A percentile compares a stretch with the other conserved stretches of the same genome.
Evolutionary conservation across 164 flowering plant species (phyloP).

Genomic region (Cinnamomum chago): DNA sequence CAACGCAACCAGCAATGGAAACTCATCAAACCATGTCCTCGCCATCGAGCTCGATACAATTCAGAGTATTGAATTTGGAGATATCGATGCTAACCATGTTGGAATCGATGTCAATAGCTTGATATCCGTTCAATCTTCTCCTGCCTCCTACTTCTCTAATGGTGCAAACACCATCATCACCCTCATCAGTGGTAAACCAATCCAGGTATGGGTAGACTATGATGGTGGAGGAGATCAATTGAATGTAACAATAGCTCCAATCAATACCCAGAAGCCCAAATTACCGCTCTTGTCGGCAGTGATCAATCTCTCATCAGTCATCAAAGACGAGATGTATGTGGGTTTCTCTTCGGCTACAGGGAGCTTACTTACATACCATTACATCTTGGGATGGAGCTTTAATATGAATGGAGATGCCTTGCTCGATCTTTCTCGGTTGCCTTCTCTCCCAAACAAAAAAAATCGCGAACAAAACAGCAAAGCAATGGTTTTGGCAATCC

Average conservation of each 20-base stretch:
- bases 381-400: conserved; percentile 61
- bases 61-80: conserved; percentile 2
- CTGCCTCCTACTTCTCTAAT: conserved; percentile 1
- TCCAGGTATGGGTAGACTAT: conserved; percentile 28
- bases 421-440: conserved; percentile 39
- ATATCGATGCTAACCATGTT: conserved; percentile 22
- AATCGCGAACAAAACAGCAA: conserved; percentile 5
- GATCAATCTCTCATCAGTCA: conserved; percentile 43
- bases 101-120: conserved; percentile 24
- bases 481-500: conserved; percentile 6
- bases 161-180: background rate
- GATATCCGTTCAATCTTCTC: conserved; percentile 4
- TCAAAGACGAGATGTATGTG: conserved; percentile 44
- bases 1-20: conserved; percentile 12
- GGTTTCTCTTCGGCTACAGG: conserved; percentile 74
- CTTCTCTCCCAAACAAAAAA: conserved; percentile 26
- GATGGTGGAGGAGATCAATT: conserved; percentile 10
- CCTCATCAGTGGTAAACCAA: conserved; percentile 5
- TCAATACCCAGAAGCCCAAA: conserved; percentile 30
- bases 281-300: conserved; percentile 33
- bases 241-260: conserved; percentile 27
- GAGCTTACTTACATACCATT: conserved; percentile 51
- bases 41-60: conserved; percentile 24
- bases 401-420: conserved; percentile 36
- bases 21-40: conserved; percentile 13